Evolutionary conservation across 129 eudicot species (phyloP).

Genomic region (Oenanthe sinensis): DNA sequence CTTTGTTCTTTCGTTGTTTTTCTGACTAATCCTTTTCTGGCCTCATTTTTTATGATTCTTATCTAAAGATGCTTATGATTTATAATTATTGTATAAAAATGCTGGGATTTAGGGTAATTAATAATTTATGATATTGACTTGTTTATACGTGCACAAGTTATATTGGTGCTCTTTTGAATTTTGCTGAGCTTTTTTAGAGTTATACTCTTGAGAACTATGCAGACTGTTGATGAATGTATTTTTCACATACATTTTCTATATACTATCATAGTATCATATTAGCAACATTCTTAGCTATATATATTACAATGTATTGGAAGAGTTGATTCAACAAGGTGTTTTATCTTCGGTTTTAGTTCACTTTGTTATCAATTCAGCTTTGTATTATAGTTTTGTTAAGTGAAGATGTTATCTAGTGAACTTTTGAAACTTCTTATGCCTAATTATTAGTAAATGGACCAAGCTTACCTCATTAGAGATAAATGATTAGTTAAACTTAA

Average conservation of each 20-base stretch:
- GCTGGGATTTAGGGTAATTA: neutral
- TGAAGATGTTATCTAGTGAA: neutral
- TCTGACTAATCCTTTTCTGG: neutral
- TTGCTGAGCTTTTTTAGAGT: neutral
- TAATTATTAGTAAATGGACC: neutral
- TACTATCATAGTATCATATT: neutral
- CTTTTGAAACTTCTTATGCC: neutral
- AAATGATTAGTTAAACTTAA: neutral
- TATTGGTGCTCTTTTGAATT: neutral
- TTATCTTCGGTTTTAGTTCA: neutral
- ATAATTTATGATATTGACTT: neutral
- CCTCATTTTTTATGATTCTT: neutral
- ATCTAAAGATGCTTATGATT: neutral
- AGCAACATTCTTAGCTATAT: neutral
- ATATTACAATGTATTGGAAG: neutral
- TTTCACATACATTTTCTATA: neutral
- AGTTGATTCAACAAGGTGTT: neutral
- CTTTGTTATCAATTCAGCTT: neutral
- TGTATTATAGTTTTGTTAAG: neutral
- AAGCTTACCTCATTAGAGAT: neutral
- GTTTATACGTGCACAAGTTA: neutral
- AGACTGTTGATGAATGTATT: neutral
- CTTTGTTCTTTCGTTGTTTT: conserved; percentile 4
- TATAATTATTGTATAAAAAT: neutral
- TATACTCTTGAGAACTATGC: neutral